Conservation (phyloP, 164 flowering plant genomes). For the Saururus chinensis region DNA sequence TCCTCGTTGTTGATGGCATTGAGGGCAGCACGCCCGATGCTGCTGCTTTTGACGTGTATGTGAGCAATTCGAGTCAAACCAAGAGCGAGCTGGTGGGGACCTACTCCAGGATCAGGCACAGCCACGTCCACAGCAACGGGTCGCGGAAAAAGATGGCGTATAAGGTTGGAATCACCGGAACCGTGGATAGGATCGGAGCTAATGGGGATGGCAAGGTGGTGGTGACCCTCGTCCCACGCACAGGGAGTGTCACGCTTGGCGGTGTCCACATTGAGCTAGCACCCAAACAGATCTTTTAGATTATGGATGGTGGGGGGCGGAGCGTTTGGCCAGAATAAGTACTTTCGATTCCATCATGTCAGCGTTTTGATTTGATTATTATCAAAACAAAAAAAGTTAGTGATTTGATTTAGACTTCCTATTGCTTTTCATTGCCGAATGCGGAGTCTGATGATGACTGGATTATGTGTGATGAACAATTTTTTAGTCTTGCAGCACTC, state of each 20-base stretch:
- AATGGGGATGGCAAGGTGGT: not conserved
- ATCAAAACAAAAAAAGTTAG: too few species aligned
- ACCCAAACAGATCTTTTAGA: not conserved
- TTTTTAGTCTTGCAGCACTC: too few species aligned
- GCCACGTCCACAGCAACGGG: not conserved
- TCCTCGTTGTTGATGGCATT: slow-evolving; percentile 2
- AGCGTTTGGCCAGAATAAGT: not conserved
- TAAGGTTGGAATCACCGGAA: not conserved
- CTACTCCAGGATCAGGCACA: not conserved
- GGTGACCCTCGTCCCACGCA: slow-evolving; percentile 1
- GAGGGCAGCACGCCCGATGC: not conserved
- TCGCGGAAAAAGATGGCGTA: not conserved
- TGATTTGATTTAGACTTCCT: not conserved
- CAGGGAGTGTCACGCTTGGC: not conserved
- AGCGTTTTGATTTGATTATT: too few species aligned
- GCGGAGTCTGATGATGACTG: too few species aligned
- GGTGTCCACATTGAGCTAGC: slow-evolving; percentile 3
- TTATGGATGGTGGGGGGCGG: too few species aligned
- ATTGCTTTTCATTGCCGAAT: not conserved
- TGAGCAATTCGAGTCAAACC: not conserved
- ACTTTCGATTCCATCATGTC: not conserved
- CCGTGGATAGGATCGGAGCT: slow-evolving; percentile 1
- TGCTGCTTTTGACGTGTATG: slow-evolving; percentile 1
- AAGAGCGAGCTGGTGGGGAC: not conserved
- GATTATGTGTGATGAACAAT: too few species aligned